Conservation (phyloP, 148 eudicot genomes). For the Rhododendron ovatum region DNA sequence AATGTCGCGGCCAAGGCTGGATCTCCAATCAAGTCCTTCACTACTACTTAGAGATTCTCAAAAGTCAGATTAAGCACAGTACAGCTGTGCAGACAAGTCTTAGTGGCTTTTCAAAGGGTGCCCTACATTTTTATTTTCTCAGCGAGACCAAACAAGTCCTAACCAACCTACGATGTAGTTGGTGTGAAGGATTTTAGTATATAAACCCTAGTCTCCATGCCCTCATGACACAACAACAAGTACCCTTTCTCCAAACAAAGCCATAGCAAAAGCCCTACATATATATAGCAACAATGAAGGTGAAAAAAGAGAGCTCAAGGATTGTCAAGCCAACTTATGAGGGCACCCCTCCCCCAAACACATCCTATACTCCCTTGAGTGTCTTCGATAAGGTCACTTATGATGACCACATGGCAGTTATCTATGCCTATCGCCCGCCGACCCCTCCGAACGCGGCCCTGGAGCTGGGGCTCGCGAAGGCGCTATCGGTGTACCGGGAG, state of each 20-base stretch:
- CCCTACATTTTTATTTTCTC: not conserved
- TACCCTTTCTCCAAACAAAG: not conserved
- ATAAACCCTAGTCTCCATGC: not conserved
- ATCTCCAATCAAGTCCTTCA: not conserved
- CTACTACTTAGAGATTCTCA: too few species aligned
- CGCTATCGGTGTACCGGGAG: conserved; percentile 19
- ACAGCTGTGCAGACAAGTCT: too few species aligned
- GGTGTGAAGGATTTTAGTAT: conserved; percentile 1
- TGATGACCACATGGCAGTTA: conserved; percentile 27
- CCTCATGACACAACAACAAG: not conserved
- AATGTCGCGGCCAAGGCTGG: not conserved
- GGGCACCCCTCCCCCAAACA: conserved; percentile 17
- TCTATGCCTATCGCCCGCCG: conserved; percentile 34
- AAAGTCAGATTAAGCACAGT: too few species aligned
- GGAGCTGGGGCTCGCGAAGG: conserved; percentile 34
- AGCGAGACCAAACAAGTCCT: not conserved
- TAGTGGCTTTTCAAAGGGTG: not conserved
- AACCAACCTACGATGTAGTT: not conserved
- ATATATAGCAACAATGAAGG: conserved; percentile 20
- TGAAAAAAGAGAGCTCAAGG: conserved; percentile 26
- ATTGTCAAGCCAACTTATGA: conserved; percentile 29
- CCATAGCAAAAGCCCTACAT: not conserved
- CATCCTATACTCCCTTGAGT: conserved; percentile 16
- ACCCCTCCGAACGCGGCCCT: conserved; percentile 22
- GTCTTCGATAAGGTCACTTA: conserved; percentile 33